Conservation (phyloP, 306 rosid species). For the Gastrolobium villosum region DNA sequence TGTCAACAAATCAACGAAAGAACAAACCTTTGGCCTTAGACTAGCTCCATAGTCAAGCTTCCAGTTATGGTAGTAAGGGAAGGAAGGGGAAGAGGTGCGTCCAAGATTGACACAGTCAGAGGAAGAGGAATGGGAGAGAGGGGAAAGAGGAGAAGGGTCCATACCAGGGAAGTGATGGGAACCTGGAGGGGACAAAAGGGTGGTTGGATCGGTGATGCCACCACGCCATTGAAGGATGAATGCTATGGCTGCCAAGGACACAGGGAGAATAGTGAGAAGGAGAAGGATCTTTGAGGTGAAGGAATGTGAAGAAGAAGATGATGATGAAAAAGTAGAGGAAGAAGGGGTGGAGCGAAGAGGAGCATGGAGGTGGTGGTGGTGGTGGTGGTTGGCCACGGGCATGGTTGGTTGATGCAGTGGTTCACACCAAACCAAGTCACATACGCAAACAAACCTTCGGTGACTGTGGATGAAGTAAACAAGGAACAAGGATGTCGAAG, state of each 20-base stretch:
- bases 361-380: constrained; percentile 68
- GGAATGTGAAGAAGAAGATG: constrained; percentile 55
- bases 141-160: constrained; percentile 85
- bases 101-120: constrained; percentile 76
- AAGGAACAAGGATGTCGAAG: too few species aligned
- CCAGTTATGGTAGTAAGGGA: constrained; percentile 86
- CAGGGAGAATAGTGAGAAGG: constrained; percentile 90
- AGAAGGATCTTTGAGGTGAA: constrained; percentile 77
- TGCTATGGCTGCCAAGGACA: constrained; percentile 84
- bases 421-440: constrained; percentile 11
- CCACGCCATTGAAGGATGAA: constrained; percentile 99
- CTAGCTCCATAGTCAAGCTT: constrained; percentile 71
- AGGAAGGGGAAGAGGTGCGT: constrained; percentile 73
- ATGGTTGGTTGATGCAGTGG: constrained; percentile 46
- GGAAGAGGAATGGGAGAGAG: constrained; percentile 60
- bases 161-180: constrained; percentile 88
- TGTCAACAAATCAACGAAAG: not conserved
- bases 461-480: too few species aligned
- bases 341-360: constrained; percentile 68
- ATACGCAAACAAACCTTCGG: not conserved
- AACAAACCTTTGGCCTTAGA: constrained; percentile 85
- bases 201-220: constrained; percentile 81
- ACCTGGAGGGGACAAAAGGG: constrained; percentile 81
- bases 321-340: constrained; percentile 52
- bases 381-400: constrained; percentile 64